Evolutionary conservation across 257 asterid species (phyloP).

Genomic region (Solanum arcanum): DNA sequence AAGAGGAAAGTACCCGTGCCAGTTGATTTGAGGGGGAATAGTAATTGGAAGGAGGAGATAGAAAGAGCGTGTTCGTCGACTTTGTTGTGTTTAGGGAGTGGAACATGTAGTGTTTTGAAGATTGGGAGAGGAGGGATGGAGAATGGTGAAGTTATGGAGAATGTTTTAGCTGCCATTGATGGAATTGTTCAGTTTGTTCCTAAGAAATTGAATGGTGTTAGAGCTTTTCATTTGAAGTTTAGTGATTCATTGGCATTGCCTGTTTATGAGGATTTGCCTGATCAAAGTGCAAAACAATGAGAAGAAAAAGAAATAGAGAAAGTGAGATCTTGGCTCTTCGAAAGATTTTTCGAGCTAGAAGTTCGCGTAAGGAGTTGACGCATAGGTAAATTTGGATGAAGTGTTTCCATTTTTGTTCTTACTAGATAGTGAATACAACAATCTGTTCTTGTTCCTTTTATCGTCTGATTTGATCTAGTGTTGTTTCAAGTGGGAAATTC

Average conservation of each 20-base stretch:
- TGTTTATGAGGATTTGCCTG: slow-evolving; percentile 20
- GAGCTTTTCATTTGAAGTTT: slow-evolving; percentile 73
- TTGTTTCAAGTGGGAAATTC: background rate
- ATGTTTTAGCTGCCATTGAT: slow-evolving; percentile 49
- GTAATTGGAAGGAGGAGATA: slow-evolving; percentile 69
- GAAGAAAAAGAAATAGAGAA: background rate
- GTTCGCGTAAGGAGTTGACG: background rate
- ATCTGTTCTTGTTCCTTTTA: background rate
- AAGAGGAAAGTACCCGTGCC: slow-evolving; percentile 62
- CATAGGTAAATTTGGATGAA: background rate
- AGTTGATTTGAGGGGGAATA: slow-evolving; percentile 33
- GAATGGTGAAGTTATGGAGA: slow-evolving; percentile 41
- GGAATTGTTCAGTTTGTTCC: slow-evolving; percentile 42
- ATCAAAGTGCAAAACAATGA: background rate
- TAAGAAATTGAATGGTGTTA: slow-evolving; percentile 53
- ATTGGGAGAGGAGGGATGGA: slow-evolving; percentile 55
- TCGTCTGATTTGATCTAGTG: background rate
- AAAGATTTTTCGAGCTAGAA: background rate
- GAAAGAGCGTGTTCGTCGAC: slow-evolving; percentile 37
- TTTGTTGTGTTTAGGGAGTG: slow-evolving; percentile 56
- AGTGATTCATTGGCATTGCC: slow-evolving; percentile 75
- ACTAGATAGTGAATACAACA: background rate
- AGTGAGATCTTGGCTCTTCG: background rate
- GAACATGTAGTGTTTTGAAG: slow-evolving; percentile 56
- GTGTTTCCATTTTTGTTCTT: background rate